A percentile compares a stretch with the other conserved stretches of the same genome.
Conservation (phyloP, 805 yeast species). For the Yarrowia deformans region DNA sequence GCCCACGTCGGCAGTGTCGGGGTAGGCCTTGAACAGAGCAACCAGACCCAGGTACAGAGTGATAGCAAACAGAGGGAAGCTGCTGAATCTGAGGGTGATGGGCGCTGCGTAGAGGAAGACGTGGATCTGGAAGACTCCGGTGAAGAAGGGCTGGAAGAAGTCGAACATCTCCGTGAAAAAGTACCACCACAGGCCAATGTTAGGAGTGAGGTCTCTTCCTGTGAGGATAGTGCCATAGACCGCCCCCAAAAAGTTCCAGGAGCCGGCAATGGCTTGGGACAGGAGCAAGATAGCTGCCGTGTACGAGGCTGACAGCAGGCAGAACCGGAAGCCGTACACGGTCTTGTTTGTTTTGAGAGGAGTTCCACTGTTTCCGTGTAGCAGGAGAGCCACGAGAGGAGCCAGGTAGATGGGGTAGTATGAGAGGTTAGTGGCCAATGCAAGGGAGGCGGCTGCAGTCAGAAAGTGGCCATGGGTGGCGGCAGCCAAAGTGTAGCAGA, state of each 20-base stretch:
- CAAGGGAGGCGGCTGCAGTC: constrained; percentile 60
- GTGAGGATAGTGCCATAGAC: constrained; percentile 62
- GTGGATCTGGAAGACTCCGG: constrained; percentile 82
- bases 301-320: constrained; percentile 41
- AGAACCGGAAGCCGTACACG: constrained; percentile 38
- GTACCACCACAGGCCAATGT: constrained; percentile 98
- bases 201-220: constrained; percentile 80
- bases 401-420: constrained; percentile 67
- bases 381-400: constrained; percentile 60
- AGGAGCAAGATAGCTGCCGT: constrained; percentile 43
- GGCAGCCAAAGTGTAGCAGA: constrained; percentile 58
- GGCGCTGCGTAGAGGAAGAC: constrained; percentile 73
- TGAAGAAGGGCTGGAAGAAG: constrained; percentile 81
- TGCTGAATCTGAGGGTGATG: constrained; percentile 68
- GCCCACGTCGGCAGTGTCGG: constrained; percentile 80
- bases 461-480: constrained; percentile 54
- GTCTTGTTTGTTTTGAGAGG: constrained; percentile 4
- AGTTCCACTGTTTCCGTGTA: constrained; percentile 28
- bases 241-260: constrained; percentile 56
- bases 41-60: constrained; percentile 60
- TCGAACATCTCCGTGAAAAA: constrained; percentile 95
- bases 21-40: constrained; percentile 80
- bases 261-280: constrained; percentile 46
- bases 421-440: constrained; percentile 69
- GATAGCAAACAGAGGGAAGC: constrained; percentile 66